These are phyloP conservation scores for Fusarium oligoseptatum DNA, from an alignment of 2,329 filamentous ascomycete species.

Conservation along the genomic window DNA sequence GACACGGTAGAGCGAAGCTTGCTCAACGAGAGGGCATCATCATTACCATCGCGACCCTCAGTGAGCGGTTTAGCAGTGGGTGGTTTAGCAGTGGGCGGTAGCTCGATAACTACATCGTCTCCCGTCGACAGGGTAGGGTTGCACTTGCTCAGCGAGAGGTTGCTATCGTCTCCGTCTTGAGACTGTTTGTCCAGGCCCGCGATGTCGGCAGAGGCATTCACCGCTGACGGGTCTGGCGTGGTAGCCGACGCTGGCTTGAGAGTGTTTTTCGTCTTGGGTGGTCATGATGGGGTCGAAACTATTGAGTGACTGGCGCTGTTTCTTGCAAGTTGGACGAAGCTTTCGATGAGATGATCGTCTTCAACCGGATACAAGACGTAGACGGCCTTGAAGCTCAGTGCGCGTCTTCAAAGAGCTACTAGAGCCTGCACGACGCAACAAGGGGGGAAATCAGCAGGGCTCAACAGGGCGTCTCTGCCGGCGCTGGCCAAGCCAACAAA, in stretches of 20 bases:
- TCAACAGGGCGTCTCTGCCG: neutral
- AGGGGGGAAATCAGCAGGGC: neutral
- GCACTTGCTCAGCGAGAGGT: neutral
- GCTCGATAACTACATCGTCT: neutral
- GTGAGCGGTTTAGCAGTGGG: too few species aligned
- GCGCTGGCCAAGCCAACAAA: neutral
- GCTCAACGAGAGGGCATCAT: neutral
- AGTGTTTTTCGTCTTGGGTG: neutral
- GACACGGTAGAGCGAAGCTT: neutral
- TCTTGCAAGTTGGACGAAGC: neutral
- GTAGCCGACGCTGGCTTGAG: neutral
- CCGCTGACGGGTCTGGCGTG: neutral
- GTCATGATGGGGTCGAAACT: neutral
- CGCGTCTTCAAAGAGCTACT: neutral
- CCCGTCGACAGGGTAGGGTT: neutral
- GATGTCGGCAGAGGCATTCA: neutral
- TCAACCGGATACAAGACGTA: neutral
- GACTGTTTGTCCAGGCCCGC: neutral
- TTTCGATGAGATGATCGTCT: neutral
- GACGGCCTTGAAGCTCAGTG: neutral
- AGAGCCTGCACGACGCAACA: neutral
- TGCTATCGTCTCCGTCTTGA: neutral
- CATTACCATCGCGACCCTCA: too few species aligned
- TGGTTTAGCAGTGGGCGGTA: too few species aligned
- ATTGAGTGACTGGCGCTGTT: neutral